A percentile compares a stretch with the other conserved stretches of the same genome.
phyloP scores from a whole-genome alignment of 1,139 yeast species.

The Taphrina flavorubra region DNA sequence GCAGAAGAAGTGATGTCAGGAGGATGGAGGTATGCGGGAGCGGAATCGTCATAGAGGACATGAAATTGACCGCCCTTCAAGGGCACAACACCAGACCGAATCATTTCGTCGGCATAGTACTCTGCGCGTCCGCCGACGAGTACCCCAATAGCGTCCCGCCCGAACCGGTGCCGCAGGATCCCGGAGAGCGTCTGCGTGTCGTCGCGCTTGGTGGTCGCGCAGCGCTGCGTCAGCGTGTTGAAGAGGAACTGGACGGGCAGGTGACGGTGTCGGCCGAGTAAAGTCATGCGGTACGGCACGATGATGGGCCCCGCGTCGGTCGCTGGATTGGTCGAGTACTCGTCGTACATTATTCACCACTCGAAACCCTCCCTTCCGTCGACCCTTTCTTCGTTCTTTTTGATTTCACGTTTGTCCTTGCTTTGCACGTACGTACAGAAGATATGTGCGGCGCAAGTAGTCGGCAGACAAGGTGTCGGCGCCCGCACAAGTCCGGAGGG shows the following conservation, averaged over 20 bases:
- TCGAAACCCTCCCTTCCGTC: too few species aligned
- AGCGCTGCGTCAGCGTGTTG: constrained; percentile 12
- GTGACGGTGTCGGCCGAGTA: constrained; percentile 30
- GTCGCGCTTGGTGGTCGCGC: constrained; percentile 1
- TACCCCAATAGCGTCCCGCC: constrained; percentile 29
- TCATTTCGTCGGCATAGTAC: constrained; percentile 25
- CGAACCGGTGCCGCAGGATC: constrained; percentile 31
- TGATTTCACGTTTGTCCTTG: too few species aligned
- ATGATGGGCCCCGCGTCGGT: constrained; percentile 25
- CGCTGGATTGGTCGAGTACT: constrained; percentile 16
- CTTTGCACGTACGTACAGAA: too few species aligned
- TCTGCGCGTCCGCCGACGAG: constrained; percentile 23
- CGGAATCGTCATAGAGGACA: constrained; percentile 34
- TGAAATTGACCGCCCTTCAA: background rate
- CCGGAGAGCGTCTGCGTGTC: constrained; percentile 15
- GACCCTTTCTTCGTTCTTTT: too few species aligned
- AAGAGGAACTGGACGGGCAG: constrained; percentile 24
- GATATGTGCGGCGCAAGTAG: too few species aligned
- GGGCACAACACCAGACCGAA: constrained; percentile 19
- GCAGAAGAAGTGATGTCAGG: too few species aligned
- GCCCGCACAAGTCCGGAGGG: too few species aligned
- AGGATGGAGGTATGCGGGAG: constrained; percentile 10
- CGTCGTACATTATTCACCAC: constrained; percentile 21
- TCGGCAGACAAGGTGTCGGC: too few species aligned
- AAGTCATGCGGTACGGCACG: constrained; percentile 4